These are phyloP conservation scores for Dichomitus squalens DNA, from an alignment of 1,284 basidiomycete species.

Conservation along the genomic window DNA sequence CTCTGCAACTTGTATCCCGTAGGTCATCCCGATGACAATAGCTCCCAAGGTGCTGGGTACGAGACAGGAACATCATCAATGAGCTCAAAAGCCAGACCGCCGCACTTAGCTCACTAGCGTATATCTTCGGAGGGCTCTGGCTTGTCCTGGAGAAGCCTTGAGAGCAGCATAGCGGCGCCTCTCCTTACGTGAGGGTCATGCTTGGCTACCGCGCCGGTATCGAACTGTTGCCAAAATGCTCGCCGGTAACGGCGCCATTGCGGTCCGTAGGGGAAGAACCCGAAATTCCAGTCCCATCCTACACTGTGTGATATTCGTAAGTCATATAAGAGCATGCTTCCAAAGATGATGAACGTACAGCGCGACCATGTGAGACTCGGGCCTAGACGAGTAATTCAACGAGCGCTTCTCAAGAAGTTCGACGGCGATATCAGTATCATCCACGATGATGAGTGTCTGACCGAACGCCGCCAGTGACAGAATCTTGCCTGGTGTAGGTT, in stretches of 20 bases:
- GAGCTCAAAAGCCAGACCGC: too few relatives aligned
- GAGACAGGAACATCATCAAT: neutral
- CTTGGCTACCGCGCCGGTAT: neutral
- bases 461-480: neutral
- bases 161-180: constrained; percentile 15
- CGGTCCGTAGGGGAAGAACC: constrained; percentile 16
- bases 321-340: neutral
- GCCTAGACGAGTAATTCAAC: constrained; percentile 2
- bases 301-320: constrained; percentile 6
- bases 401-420: constrained; percentile 11
- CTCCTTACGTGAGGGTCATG: constrained; percentile 5
- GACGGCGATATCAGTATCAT: neutral
- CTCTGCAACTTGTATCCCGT: constrained; percentile 6
- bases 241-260: constrained; percentile 20
- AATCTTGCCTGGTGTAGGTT: neutral
- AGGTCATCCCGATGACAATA: constrained; percentile 13
- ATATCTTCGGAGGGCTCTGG: neutral
- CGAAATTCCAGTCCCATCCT: constrained; percentile 19
- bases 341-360: neutral
- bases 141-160: neutral
- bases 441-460: neutral
- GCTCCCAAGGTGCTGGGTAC: constrained; percentile 2
- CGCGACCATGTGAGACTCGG: neutral
- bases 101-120: neutral
- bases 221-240: constrained; percentile 19